A percentile compares a stretch with the other conserved stretches of the same genome.
Conservation (phyloP, 2,329 filamentous ascomycete genomes). For the Xylariaceae sp. region DNA sequence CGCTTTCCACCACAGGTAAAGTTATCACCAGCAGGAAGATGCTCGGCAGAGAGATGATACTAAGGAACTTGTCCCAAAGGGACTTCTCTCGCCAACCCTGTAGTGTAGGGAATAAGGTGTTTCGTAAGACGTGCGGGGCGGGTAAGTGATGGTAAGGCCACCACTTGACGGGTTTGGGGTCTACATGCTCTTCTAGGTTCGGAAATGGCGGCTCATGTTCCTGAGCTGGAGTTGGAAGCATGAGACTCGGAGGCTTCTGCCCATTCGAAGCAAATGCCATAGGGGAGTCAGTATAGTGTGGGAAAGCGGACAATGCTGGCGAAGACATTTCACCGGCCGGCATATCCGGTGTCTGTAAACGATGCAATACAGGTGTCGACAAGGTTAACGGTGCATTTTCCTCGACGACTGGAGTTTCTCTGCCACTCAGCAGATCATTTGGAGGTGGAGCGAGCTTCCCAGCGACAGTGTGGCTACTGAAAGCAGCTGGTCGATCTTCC, state of each 20-base stretch:
- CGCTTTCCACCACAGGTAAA: constrained; percentile 80
- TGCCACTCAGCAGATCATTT: constrained; percentile 10
- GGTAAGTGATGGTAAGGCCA: constrained; percentile 78
- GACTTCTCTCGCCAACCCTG: constrained; percentile 76
- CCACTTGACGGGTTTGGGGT: constrained; percentile 57
- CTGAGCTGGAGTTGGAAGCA: constrained; percentile 47
- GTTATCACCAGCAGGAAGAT: constrained; percentile 89
- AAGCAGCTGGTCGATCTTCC: constrained; percentile 20
- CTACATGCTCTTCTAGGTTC: constrained; percentile 35
- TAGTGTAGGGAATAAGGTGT: constrained; percentile 83
- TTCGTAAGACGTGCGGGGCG: constrained; percentile 63
- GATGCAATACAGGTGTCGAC: constrained; percentile 29
- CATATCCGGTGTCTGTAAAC: constrained; percentile 45
- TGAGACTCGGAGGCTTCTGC: constrained; percentile 49
- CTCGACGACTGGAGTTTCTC: constrained; percentile 2
- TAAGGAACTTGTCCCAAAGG: constrained; percentile 79
- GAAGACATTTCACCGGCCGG: constrained; percentile 42
- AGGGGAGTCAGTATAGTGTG: constrained; percentile 60
- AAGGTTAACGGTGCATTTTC: constrained; percentile 3
- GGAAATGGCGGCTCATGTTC: constrained; percentile 41
- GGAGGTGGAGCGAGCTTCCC: constrained; percentile 29
- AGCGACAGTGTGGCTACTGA: constrained; percentile 20
- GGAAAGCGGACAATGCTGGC: constrained; percentile 59
- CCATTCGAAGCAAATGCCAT: constrained; percentile 37
- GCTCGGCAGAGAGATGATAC: constrained; percentile 78